Evolutionary conservation across 805 yeast species (phyloP).

Genomic region (Saturnispora saitoi): DNA sequence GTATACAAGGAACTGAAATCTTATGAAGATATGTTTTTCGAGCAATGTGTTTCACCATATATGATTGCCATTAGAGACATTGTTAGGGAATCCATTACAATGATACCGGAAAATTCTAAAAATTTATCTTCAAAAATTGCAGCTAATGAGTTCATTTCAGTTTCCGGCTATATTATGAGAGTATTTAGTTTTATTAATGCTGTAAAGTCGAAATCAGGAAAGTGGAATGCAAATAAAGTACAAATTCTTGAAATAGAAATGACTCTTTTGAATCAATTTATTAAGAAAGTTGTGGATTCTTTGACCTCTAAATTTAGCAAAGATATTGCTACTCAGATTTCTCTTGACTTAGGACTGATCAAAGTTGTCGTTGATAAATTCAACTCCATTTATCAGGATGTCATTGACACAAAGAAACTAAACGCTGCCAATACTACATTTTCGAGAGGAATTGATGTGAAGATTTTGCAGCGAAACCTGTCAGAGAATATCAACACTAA

Average conservation of each 20-base stretch:
- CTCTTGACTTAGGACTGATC: background rate
- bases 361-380: background rate
- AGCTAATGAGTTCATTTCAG: conserved; percentile 10
- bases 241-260: conserved; percentile 4
- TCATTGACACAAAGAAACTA: background rate
- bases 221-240: conserved; percentile 3
- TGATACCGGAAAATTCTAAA: conserved; percentile 3
- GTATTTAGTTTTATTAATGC: conserved; percentile 21
- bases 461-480: background rate
- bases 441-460: background rate
- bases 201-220: conserved; percentile 21
- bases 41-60: conserved; percentile 43
- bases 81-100: conserved; percentile 33
- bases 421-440: background rate
- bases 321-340: conserved; percentile 1
- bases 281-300: conserved; percentile 5
- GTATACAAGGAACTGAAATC: conserved; percentile 37
- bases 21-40: conserved; percentile 46
- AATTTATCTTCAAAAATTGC: conserved; percentile 34
- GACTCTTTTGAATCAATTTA: conserved; percentile 2
- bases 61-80: conserved; percentile 34
- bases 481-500: background rate
- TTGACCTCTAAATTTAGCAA: background rate
- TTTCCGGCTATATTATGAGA: conserved; percentile 19
- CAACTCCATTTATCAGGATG: background rate